Conservation (phyloP, 805 yeast species). For the Candida tallmaniae region DNA sequence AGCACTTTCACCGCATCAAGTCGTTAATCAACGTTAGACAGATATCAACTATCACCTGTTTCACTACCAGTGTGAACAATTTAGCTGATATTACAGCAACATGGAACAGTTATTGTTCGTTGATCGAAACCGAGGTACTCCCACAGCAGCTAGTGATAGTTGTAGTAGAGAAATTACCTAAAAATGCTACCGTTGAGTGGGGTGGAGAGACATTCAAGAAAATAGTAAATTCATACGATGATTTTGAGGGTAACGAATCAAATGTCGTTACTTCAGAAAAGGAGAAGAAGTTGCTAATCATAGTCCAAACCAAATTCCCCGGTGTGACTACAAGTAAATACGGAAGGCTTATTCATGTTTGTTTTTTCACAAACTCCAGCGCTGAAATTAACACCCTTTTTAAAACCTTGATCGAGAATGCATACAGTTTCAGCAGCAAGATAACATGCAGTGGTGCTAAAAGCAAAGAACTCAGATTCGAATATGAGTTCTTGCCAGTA, state of each 20-base stretch:
- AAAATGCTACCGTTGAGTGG: slow-evolving; percentile 69
- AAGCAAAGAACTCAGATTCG: background rate
- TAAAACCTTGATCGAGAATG: slow-evolving; percentile 2
- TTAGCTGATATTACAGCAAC: slow-evolving; percentile 28
- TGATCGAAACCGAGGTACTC: slow-evolving; percentile 15
- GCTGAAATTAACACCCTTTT: slow-evolving; percentile 10
- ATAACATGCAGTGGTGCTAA: slow-evolving; percentile 6
- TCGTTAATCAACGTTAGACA: slow-evolving; percentile 44
- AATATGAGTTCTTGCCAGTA: slow-evolving; percentile 17
- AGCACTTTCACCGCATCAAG: slow-evolving; percentile 66
- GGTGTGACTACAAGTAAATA: background rate
- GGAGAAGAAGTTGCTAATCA: background rate
- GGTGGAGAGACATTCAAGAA: slow-evolving; percentile 51
- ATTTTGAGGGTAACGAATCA: slow-evolving; percentile 17
- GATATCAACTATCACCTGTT: slow-evolving; percentile 52
- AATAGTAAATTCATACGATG: slow-evolving; percentile 39
- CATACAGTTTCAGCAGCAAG: background rate
- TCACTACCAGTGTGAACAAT: slow-evolving; percentile 34
- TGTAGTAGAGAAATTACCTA: slow-evolving; percentile 56
- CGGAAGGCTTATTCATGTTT: background rate
- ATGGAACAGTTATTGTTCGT: slow-evolving; percentile 43
- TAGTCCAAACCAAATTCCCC: slow-evolving; percentile 2
- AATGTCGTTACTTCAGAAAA: background rate
- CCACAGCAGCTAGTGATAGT: slow-evolving; percentile 43
- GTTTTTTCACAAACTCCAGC: slow-evolving; percentile 13